Conservation (phyloP, 192 early-diverging fungal genomes). For the Coemansia reversa region DNA sequence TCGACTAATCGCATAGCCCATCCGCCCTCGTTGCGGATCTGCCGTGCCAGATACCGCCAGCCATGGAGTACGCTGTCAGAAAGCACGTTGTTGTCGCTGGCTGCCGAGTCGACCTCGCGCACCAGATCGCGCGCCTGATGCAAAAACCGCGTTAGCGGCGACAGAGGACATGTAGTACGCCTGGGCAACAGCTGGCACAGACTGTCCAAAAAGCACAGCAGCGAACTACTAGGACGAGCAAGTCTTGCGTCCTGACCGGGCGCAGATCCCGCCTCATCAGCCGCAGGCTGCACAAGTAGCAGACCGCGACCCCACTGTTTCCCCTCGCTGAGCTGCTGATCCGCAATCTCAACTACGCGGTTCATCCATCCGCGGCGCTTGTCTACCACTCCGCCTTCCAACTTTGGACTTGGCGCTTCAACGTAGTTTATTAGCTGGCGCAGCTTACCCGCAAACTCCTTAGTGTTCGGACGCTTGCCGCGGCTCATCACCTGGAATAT, state of each 20-base stretch:
- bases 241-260: neutral
- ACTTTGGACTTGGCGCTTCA: constrained; percentile 7
- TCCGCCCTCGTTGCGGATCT: constrained; percentile 67
- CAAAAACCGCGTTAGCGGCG: constrained; percentile 26
- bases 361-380: constrained; percentile 69
- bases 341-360: constrained; percentile 73
- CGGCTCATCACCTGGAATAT: constrained; percentile 47
- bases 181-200: constrained; percentile 31
- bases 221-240: constrained; percentile 21
- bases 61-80: constrained; percentile 4
- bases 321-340: constrained; percentile 71
- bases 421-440: constrained; percentile 21
- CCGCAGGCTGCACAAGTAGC: constrained; percentile 38
- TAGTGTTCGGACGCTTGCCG: constrained; percentile 33
- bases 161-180: constrained; percentile 10
- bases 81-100: constrained; percentile 1
- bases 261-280: neutral
- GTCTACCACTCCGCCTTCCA: constrained; percentile 7
- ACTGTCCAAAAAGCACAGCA: constrained; percentile 32
- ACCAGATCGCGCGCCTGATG: constrained; percentile 17
- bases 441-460: constrained; percentile 27
- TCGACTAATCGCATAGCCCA: constrained; percentile 70
- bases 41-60: constrained; percentile 29
- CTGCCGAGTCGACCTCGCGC: constrained; percentile 6
- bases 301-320: constrained; percentile 58